Conservation (phyloP, 2,329 filamentous ascomycete species). For the Monosporascus sp. region DNA sequence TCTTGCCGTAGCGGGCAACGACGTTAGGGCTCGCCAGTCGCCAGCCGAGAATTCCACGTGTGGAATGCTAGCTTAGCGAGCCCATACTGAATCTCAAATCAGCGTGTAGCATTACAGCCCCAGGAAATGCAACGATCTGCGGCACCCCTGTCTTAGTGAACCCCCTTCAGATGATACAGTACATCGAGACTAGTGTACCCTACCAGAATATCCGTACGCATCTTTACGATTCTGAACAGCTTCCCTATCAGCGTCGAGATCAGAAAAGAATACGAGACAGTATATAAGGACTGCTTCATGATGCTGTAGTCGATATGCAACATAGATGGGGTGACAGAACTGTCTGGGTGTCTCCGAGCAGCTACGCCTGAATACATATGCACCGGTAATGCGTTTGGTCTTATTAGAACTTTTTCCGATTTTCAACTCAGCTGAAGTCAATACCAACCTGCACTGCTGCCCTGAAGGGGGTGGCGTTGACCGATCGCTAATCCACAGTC, state of each 20-base stretch:
- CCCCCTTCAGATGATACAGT: background rate
- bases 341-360: too few species aligned
- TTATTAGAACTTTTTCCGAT: too few species aligned
- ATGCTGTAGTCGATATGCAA: too few species aligned
- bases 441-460: too few species aligned
- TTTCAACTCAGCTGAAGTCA: too few species aligned
- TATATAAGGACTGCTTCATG: too few species aligned
- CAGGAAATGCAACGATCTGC: constrained; percentile 28
- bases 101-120: constrained; percentile 18
- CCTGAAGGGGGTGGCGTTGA: background rate
- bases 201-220: background rate
- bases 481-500: background rate
- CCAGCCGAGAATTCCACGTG: constrained; percentile 20
- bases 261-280: too few species aligned
- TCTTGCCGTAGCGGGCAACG: background rate
- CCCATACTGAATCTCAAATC: constrained; percentile 20
- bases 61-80: constrained; percentile 8
- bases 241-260: too few species aligned
- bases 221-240: too few species aligned
- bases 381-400: too few species aligned
- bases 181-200: background rate
- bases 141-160: constrained; percentile 21
- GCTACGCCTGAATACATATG: too few species aligned
- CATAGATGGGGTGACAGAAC: too few species aligned
- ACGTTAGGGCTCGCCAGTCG: background rate